Conservation (phyloP, 2,329 filamentous ascomycete genomes). For the Knufia petricola region DNA sequence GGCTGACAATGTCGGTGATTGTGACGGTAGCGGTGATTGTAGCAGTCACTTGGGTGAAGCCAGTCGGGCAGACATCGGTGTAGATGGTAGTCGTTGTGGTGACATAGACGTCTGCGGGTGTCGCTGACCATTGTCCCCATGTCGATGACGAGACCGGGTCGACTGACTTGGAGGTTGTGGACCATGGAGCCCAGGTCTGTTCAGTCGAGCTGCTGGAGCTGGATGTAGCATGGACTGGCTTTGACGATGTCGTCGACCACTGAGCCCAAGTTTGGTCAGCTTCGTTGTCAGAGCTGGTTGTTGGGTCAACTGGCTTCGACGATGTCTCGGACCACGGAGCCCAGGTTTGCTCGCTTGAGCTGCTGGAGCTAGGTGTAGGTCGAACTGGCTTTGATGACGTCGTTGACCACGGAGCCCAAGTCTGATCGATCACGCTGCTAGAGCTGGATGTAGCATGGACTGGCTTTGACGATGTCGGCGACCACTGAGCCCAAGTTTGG, state of each 20-base stretch:
- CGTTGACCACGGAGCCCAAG: slow-evolving; percentile 4
- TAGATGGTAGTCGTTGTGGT: slow-evolving; percentile 28
- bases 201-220: neutral
- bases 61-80: slow-evolving; percentile 34
- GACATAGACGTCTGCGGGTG: neutral
- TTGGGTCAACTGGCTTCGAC: neutral
- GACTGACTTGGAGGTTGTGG: neutral
- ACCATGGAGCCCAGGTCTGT: slow-evolving; percentile 3
- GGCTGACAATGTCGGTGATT: slow-evolving; percentile 1
- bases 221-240: neutral
- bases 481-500: neutral
- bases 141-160: slow-evolving; percentile 3
- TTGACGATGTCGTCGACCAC: slow-evolving; percentile 3
- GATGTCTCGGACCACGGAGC: neutral
- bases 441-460: neutral
- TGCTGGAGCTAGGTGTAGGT: neutral
- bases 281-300: neutral
- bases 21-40: slow-evolving; percentile 22
- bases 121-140: neutral
- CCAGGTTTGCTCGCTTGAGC: neutral
- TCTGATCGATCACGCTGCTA: neutral
- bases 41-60: slow-evolving; percentile 30
- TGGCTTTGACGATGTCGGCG: slow-evolving; percentile 5
- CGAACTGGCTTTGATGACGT: too few species aligned
- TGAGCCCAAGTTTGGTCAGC: neutral